These are phyloP conservation scores for Chalciporus sp. DNA, from an alignment of 1,284 basidiomycete species.

Conservation along the genomic window DNA sequence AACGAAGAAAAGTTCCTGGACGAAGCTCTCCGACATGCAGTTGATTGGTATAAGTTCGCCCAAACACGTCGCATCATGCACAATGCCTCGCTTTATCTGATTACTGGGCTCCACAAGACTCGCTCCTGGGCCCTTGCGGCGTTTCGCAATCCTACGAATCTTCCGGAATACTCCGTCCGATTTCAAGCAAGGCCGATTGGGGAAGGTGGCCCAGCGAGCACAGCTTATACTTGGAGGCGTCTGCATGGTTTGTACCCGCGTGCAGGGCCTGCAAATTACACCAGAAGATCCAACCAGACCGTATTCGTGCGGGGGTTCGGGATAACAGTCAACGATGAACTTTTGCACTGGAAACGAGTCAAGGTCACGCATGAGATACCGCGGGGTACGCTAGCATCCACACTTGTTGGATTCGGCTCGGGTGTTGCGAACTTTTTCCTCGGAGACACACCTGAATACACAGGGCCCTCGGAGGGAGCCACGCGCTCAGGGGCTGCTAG, in stretches of 20 bases:
- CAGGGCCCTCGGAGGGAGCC: too few relatives aligned
- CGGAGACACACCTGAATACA: neutral
- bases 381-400: neutral
- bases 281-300: neutral
- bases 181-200: too few relatives aligned
- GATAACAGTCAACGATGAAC: too few relatives aligned
- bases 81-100: slow-evolving; percentile 15
- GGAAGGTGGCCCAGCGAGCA: too few relatives aligned
- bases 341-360: too few relatives aligned
- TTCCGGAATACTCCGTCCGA: too few relatives aligned
- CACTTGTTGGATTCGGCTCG: neutral
- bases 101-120: slow-evolving; percentile 16
- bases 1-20: slow-evolving; percentile 5
- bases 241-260: neutral
- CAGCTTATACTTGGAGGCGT: neutral
- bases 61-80: slow-evolving; percentile 4
- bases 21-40: slow-evolving; percentile 5
- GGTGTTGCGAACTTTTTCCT: neutral
- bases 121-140: slow-evolving; percentile 12
- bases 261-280: neutral
- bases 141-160: neutral
- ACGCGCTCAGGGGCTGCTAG: neutral
- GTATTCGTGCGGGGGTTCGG: neutral
- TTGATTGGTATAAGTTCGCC: slow-evolving; percentile 16
- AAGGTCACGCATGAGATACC: too few relatives aligned